Conservation (phyloP, 768 basidiomycete species). For the Serpula lacrymans region DNA sequence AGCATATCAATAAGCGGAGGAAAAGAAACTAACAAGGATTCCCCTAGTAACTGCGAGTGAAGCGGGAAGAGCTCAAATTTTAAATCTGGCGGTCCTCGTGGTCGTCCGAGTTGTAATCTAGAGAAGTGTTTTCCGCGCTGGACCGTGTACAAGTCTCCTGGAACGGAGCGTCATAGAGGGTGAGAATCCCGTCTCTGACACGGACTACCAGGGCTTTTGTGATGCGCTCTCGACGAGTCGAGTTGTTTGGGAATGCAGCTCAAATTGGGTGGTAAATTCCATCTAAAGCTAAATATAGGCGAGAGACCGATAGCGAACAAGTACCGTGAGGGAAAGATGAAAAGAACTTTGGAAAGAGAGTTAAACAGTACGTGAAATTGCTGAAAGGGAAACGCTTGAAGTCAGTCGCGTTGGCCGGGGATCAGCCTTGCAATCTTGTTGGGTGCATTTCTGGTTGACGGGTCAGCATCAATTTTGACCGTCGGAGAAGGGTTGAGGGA, state of each 20-base stretch:
- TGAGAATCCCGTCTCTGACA: conserved; percentile 67
- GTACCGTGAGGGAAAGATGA: conserved; percentile 82
- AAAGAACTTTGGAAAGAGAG: conserved; percentile 81
- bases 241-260: conserved; percentile 86
- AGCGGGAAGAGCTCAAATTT: conserved; percentile 84
- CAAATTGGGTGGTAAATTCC: conserved; percentile 81
- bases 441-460: conserved; percentile 52
- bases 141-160: conserved; percentile 77
- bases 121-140: conserved; percentile 70
- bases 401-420: conserved; percentile 57
- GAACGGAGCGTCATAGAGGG: conserved; percentile 79
- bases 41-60: conserved; percentile 86
- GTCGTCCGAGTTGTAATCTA: conserved; percentile 74
- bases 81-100: conserved; percentile 62
- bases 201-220: conserved; percentile 60
- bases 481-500: conserved; percentile 54
- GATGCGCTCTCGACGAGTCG: conserved; percentile 76
- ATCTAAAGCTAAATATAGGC: conserved; percentile 83
- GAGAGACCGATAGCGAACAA: conserved; percentile 83
- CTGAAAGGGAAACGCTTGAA: conserved; percentile 76
- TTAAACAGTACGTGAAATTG: conserved; percentile 81
- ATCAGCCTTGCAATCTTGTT: conserved; percentile 50
- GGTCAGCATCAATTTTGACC: conserved; percentile 69
- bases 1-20: conserved; percentile 89
- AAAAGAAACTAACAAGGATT: conserved; percentile 92